These are phyloP conservation scores for Biscogniauxia marginata DNA, from an alignment of 2,329 filamentous ascomycete genomes.

Conservation along the genomic window DNA sequence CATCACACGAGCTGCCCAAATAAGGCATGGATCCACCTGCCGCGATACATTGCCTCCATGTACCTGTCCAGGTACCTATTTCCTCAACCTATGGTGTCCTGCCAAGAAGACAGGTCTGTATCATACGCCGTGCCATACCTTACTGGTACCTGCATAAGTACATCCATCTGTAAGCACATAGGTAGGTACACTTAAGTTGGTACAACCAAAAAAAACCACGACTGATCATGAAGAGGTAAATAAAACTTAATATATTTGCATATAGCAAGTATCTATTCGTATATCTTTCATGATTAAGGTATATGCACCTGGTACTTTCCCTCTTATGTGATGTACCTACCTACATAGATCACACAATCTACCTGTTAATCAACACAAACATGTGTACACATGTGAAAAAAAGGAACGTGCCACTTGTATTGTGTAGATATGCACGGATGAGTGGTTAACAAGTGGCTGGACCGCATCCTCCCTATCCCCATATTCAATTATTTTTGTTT, in stretches of 20 bases:
- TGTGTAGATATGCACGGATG: too few species aligned
- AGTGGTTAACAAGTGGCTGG: neutral
- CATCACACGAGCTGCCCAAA: constrained; percentile 1
- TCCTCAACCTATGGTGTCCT: constrained; percentile 11
- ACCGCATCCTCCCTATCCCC: neutral
- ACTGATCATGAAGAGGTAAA: too few species aligned
- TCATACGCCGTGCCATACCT: neutral
- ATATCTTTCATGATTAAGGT: too few species aligned
- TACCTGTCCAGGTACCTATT: neutral
- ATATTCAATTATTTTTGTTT: neutral
- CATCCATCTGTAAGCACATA: neutral
- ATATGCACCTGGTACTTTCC: too few species aligned
- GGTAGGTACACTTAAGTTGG: neutral
- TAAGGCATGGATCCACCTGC: neutral
- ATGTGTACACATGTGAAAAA: too few species aligned
- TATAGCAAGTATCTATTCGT: too few species aligned
- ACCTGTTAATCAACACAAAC: too few species aligned
- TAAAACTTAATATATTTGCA: too few species aligned
- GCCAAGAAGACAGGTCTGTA: constrained; percentile 2
- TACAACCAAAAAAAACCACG: neutral
- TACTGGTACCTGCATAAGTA: neutral
- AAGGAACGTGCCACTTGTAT: too few species aligned
- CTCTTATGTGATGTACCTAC: too few species aligned
- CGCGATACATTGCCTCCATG: neutral
- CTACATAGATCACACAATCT: too few species aligned